Base-by-base conservation (phyloP, 371 early-diverging fungal species). In the Umbelopsis sp. region DNA sequence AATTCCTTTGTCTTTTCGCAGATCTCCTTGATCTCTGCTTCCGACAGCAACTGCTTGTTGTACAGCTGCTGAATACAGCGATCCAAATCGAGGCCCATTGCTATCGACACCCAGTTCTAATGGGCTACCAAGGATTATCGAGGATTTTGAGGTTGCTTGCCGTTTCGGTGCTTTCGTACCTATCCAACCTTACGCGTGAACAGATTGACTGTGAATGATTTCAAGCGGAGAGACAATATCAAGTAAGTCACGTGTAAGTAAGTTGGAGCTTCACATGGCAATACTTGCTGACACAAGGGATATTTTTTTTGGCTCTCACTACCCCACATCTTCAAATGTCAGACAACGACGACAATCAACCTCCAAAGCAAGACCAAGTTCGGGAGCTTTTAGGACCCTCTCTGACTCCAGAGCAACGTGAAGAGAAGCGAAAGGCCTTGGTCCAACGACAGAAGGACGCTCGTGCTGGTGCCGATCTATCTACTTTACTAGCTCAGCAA, bases 1-100 rank as follows among this genome's bases (percentile, higher is more conserved):
- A 97, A 80, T 63, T 94, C 95, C 73, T 92, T 96, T 37, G 92
- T 91, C 71, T 89, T 86, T 69, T 93, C 92, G 77, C 98, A 98
- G 14, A 99, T 86, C 76, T 94, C 92, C 76, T 90, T 85, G 68
- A 99, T 79, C 51, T 93, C 90, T 32, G 86, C 83, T 79, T 96
- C 96, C 16, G 92, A 86, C n/a, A 97, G 84, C 16, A 95, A 80
- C 71, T 95, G 88, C 66, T 94, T 89, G 44, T 90, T 82, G 69
- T 91, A 89, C 12, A 94, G 80, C 44, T 81, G 85, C 63, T 86
- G 86, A 44, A 93, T 84, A 70, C 91, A 93, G 44, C 82, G 84
- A 70, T 91, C 90, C 50, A 93, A 77, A 76, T 93, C 90, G 24
- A 90, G 79, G n/a, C 74, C 84, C 77, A 87, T 82, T 76, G 75